Conservation (phyloP, 176 grass and related monocot species). For the Microstegium vimineum region DNA sequence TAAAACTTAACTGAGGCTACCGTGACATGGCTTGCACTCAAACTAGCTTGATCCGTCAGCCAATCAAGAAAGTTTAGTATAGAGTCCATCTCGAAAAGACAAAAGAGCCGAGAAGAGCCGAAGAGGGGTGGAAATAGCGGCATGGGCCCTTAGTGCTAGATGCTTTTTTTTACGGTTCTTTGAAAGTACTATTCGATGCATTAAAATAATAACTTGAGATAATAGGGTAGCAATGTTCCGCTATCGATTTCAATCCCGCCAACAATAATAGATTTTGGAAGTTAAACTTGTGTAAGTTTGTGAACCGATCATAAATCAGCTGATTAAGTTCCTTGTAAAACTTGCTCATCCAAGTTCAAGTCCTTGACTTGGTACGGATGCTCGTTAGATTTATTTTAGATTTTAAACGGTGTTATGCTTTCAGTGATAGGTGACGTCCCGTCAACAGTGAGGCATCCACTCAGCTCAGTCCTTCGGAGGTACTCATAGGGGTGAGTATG, state of each 20-base stretch:
- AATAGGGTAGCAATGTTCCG: neutral
- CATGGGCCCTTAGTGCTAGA: neutral
- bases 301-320: too few species aligned
- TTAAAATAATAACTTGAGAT: neutral
- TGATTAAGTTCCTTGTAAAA: too few species aligned
- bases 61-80: neutral
- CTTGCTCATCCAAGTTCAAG: too few species aligned
- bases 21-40: conserved; percentile 6
- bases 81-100: neutral
- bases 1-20: neutral
- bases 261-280: neutral
- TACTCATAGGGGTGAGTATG: too few species aligned
- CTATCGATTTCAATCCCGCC: neutral
- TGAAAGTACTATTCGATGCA: too few species aligned
- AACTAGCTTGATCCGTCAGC: neutral
- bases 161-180: neutral
- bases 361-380: too few species aligned
- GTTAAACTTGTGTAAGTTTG: neutral
- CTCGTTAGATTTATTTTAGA: too few species aligned
- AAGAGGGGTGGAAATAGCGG: neutral
- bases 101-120: too few species aligned
- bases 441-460: too few species aligned
- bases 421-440: too few species aligned
- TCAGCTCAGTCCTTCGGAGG: too few species aligned
- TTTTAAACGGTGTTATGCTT: too few species aligned